Evolutionary conservation across 306 rosid genomes (phyloP).

Genomic region (Fagus crenata): DNA sequence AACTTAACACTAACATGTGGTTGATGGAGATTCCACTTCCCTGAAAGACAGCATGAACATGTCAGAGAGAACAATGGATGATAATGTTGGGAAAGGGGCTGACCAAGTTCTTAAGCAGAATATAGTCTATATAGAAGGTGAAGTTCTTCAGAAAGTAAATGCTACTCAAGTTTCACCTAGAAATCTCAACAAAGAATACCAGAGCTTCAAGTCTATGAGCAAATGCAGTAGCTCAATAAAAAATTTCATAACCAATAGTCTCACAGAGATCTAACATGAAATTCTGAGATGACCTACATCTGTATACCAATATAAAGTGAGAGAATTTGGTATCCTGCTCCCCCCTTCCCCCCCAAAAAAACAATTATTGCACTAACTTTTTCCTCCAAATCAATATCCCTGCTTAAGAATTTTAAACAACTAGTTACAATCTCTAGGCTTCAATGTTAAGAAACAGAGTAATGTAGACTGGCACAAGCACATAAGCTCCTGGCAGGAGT

Average conservation of each 20-base stretch:
- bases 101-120: not conserved
- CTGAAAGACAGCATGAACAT: constrained; percentile 14
- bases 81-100: not conserved
- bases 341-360: too few relatives aligned
- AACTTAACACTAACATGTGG: constrained; percentile 18
- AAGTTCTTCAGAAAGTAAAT: not conserved
- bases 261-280: not conserved
- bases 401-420: too few relatives aligned
- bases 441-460: not conserved
- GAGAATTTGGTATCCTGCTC: not conserved
- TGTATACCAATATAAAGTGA: not conserved
- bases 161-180: not conserved
- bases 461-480: not conserved
- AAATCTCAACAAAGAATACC: not conserved
- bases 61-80: not conserved
- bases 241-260: not conserved
- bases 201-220: not conserved
- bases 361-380: not conserved
- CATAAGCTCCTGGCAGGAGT: not conserved
- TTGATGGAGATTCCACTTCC: constrained; percentile 27
- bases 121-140: not conserved
- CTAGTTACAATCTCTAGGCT: not conserved
- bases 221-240: not conserved
- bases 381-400: not conserved
- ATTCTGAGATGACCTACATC: not conserved